phyloP scores from a whole-genome alignment of 345 rosid genomes.

The Brassica juncea region DNA sequence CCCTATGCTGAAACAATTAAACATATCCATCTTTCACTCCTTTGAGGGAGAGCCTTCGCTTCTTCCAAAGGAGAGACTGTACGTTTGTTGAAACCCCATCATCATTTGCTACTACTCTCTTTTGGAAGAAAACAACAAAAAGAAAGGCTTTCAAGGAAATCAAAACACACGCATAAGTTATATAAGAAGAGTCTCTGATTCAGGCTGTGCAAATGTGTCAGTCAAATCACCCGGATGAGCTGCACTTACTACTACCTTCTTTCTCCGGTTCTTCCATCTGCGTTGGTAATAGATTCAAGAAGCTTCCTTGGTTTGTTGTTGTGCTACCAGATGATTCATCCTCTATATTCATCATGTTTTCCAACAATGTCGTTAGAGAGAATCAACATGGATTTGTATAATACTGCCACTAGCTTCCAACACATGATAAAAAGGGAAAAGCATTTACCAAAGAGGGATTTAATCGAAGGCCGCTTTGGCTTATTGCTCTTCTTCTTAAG shows the following conservation, averaged over 20 bases:
- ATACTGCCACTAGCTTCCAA: neutral
- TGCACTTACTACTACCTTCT: constrained; percentile 42
- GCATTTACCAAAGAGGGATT: constrained; percentile 88
- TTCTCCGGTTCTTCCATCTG: constrained; percentile 61
- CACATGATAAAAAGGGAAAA: neutral
- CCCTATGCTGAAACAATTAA: constrained; percentile 37
- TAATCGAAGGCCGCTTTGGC: constrained; percentile 91
- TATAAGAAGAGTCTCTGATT: constrained; percentile 21
- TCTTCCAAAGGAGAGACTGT: constrained; percentile 25
- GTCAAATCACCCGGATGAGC: constrained; percentile 32
- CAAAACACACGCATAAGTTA: constrained; percentile 30
- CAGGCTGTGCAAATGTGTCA: constrained; percentile 35
- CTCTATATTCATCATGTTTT: constrained; percentile 56
- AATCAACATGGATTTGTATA: neutral
- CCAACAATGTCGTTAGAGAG: neutral
- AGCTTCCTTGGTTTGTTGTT: constrained; percentile 62
- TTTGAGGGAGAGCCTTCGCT: constrained; percentile 21
- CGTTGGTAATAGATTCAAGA: constrained; percentile 72
- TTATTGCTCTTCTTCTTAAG: constrained; percentile 86
- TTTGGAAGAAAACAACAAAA: constrained; percentile 6
- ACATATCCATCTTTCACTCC: constrained; percentile 19
- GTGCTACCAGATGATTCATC: constrained; percentile 56
- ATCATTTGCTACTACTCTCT: constrained; percentile 24
- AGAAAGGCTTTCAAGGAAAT: constrained; percentile 32
- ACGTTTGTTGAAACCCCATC: constrained; percentile 20